These are phyloP conservation scores for Melastoma malabathricum DNA, from an alignment of 345 rosid species.

Conservation along the genomic window DNA sequence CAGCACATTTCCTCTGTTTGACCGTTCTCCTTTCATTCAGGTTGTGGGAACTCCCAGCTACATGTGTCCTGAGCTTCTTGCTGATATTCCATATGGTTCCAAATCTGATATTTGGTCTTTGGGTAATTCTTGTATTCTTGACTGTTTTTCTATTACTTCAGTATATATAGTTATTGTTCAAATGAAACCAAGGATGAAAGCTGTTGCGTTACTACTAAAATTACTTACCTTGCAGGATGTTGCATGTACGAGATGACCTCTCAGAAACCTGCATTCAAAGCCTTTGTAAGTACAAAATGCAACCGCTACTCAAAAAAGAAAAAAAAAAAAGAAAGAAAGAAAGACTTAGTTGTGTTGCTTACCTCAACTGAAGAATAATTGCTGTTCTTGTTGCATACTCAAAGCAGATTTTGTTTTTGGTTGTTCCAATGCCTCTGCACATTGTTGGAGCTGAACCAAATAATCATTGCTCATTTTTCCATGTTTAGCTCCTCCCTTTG, in stretches of 20 bases:
- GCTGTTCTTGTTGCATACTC: too few relatives aligned
- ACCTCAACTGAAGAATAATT: too few relatives aligned
- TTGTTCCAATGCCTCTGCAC: too few relatives aligned
- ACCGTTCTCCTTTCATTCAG: constrained; percentile 23
- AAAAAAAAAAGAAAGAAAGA: too few relatives aligned
- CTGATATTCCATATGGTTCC: constrained; percentile 97
- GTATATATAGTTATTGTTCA: too few relatives aligned
- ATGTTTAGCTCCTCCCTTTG: too few relatives aligned
- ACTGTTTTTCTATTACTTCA: not conserved
- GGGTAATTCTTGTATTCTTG: constrained; percentile 31
- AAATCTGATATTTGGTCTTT: constrained; percentile 98
- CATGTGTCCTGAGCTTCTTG: constrained; percentile 99
- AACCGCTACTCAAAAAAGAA: constrained; percentile 3
- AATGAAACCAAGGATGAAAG: too few relatives aligned
- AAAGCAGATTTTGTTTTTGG: too few relatives aligned
- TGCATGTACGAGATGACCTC: constrained; percentile 97
- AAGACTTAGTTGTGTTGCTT: not conserved
- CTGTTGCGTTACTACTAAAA: too few relatives aligned
- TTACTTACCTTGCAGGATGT: constrained; percentile 46
- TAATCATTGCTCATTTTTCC: too few relatives aligned
- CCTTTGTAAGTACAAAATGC: constrained; percentile 55
- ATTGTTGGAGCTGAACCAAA: too few relatives aligned
- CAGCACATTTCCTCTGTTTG: not conserved
- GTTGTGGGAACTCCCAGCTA: constrained; percentile 99
- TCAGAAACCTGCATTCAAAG: constrained; percentile 92